Conservation (phyloP, 768 basidiomycete species). For the Podaxis sp. region DNA sequence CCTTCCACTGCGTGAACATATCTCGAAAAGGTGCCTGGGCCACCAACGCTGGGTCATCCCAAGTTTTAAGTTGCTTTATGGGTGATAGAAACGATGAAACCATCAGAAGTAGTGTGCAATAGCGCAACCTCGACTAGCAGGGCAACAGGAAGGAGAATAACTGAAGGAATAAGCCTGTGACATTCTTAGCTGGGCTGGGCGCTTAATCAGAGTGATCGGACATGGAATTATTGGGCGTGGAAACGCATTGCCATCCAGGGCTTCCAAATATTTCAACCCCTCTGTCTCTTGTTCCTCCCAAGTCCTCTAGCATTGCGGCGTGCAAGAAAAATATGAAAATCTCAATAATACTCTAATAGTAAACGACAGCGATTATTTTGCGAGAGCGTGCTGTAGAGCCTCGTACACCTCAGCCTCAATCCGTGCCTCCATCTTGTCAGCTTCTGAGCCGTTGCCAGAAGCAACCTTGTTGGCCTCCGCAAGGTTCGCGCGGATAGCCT, state of each 20-base stretch:
- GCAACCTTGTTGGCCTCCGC: conserved; percentile 85
- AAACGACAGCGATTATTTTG: conserved; percentile 30
- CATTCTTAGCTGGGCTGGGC: neutral
- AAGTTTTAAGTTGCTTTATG: neutral
- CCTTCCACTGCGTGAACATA: conserved; percentile 7
- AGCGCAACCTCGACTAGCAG: neutral
- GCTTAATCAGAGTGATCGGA: neutral
- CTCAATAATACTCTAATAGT: conserved; percentile 10
- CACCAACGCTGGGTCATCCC: conserved; percentile 5
- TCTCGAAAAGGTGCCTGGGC: neutral
- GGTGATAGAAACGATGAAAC: neutral
- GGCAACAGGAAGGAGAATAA: neutral
- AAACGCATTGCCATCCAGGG: neutral
- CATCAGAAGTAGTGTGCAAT: neutral
- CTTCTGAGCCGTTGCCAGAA: conserved; percentile 83
- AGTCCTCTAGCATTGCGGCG: neutral
- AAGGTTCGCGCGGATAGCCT: conserved; percentile 91
- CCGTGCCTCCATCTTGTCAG: conserved; percentile 89
- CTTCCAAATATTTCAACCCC: neutral
- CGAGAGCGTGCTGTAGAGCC: conserved; percentile 85
- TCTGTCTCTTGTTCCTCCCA: neutral
- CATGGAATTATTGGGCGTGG: neutral
- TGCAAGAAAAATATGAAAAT: neutral
- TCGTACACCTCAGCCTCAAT: conserved; percentile 98
- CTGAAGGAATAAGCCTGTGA: neutral